A percentile compares a stretch with the other conserved stretches of the same genome.
phyloP scores from a whole-genome alignment of 2,329 filamentous ascomycete genomes.

The Calonectria leucothoes region DNA sequence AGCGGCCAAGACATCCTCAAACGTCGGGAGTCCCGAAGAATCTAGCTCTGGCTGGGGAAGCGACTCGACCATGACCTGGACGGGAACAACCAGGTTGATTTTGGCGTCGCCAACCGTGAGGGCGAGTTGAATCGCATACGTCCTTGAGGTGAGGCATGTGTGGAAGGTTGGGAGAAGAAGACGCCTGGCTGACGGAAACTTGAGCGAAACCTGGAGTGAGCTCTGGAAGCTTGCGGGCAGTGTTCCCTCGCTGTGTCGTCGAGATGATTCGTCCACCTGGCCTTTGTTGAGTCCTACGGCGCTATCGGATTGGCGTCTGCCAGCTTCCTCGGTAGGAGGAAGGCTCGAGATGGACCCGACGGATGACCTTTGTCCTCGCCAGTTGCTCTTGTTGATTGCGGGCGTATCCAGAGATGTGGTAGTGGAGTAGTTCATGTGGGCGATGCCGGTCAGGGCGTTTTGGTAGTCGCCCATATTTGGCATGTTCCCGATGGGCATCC shows the following conservation, averaged over 20 bases:
- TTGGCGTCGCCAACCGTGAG: not conserved
- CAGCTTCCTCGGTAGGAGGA: not conserved
- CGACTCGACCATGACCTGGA: constrained; percentile 6
- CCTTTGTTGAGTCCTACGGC: not conserved
- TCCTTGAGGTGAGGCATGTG: constrained; percentile 13
- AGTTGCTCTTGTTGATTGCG: not conserved
- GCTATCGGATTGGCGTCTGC: constrained; percentile 6
- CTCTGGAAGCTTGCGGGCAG: not conserved
- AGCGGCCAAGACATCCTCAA: constrained; percentile 6
- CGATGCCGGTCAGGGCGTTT: not conserved
- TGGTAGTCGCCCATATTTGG: constrained; percentile 31
- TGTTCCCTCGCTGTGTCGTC: not conserved
- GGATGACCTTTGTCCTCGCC: not conserved
- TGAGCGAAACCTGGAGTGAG: not conserved
- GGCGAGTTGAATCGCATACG: constrained; percentile 1
- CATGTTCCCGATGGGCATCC: constrained; percentile 28
- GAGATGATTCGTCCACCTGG: not conserved
- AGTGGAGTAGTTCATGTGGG: constrained; percentile 6
- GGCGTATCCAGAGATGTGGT: not conserved
- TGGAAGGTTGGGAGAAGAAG: constrained; percentile 19
- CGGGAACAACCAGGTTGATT: not conserved
- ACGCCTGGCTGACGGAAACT: not conserved
- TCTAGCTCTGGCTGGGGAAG: not conserved
- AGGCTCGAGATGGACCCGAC: not conserved
- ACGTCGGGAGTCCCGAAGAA: not conserved